Percentiles rank a stretch among this genome's conserved stretches.
phyloP scores from a whole-genome alignment of 2,329 filamentous ascomycete genomes.

The Cercospora citrullina region DNA sequence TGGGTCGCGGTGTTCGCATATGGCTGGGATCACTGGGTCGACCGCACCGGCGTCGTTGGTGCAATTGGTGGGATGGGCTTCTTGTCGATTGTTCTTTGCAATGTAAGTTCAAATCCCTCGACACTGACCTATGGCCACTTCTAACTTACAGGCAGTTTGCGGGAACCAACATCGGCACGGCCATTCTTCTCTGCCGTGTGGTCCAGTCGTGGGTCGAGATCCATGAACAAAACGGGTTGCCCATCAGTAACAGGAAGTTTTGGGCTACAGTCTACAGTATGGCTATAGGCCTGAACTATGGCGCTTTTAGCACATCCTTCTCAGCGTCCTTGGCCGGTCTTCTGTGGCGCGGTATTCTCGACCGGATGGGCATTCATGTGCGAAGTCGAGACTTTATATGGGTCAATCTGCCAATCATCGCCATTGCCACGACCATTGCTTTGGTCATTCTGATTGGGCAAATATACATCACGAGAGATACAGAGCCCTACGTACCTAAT shows the following conservation, averaged over 20 bases:
- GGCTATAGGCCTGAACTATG: slow-evolving; percentile 73
- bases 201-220: slow-evolving; percentile 68
- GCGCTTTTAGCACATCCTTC: slow-evolving; percentile 71
- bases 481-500: slow-evolving; percentile 38
- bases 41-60: slow-evolving; percentile 67
- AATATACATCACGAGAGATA: slow-evolving; percentile 59
- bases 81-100: slow-evolving; percentile 65
- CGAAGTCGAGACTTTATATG: slow-evolving; percentile 64
- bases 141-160: slow-evolving; percentile 51
- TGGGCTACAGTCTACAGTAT: slow-evolving; percentile 74
- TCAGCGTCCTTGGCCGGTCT: slow-evolving; percentile 71
- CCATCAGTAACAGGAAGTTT: slow-evolving; percentile 65
- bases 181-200: slow-evolving; percentile 69
- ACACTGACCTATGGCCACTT: neutral
- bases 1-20: slow-evolving; percentile 73
- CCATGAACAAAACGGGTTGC: slow-evolving; percentile 47
- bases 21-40: slow-evolving; percentile 72
- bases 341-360: slow-evolving; percentile 70
- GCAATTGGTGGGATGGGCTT: slow-evolving; percentile 73
- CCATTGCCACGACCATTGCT: slow-evolving; percentile 65
- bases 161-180: slow-evolving; percentile 74
- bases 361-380: slow-evolving; percentile 67
- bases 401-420: slow-evolving; percentile 70
- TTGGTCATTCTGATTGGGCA: slow-evolving; percentile 62
- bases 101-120: slow-evolving; percentile 43